Evolutionary conservation across 306 rosid genomes (phyloP).

Genomic region (Nissolia schottii): DNA sequence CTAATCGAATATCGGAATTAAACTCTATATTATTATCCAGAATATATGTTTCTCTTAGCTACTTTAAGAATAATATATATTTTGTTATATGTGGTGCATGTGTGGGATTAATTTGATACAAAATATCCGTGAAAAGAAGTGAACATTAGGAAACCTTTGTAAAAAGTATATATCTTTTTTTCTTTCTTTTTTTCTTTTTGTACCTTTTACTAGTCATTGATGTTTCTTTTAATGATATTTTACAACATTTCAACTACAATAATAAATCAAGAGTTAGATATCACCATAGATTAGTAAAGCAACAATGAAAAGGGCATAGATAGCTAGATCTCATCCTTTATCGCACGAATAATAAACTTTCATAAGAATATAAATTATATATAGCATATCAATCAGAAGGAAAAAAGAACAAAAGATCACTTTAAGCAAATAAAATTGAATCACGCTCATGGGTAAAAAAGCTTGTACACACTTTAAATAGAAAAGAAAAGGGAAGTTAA

Average conservation of each 20-base stretch:
- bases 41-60: not conserved
- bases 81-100: not conserved
- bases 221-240: not conserved
- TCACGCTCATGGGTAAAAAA: not conserved
- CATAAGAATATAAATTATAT: constrained; percentile 9
- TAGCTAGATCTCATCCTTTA: not conserved
- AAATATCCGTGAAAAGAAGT: not conserved
- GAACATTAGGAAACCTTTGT: not conserved
- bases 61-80: not conserved
- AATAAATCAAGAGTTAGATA: not conserved
- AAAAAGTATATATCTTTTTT: not conserved
- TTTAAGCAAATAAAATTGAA: constrained; percentile 4
- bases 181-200: not conserved
- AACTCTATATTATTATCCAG: too few relatives aligned
- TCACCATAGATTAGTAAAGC: too few relatives aligned
- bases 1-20: too few relatives aligned
- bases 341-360: constrained; percentile 2
- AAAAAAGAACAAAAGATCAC: constrained; percentile 7
- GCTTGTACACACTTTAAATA: constrained; percentile 8
- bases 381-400: not conserved
- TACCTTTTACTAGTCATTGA: too few relatives aligned
- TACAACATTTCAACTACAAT: not conserved
- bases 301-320: not conserved
- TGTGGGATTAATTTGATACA: not conserved
- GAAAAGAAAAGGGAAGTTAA: constrained; percentile 16